These are phyloP conservation scores for Mycena maculata DNA, from an alignment of 768 basidiomycete species.

Conservation along the genomic window DNA sequence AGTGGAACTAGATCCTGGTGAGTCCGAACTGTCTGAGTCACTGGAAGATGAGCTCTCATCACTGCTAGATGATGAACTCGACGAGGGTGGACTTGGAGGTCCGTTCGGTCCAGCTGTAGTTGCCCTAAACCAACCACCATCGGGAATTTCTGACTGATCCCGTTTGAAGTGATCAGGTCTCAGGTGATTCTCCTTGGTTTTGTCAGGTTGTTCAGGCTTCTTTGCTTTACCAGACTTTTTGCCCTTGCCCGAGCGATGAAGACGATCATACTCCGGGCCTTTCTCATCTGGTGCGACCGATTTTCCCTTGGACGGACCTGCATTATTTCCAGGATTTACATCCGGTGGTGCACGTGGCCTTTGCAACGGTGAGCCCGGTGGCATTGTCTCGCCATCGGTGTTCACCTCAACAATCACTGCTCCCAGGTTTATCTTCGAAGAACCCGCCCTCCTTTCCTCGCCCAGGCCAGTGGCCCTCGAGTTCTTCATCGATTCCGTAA, in stretches of 20 bases:
- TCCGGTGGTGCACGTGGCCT: too few species aligned
- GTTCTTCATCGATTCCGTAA: constrained; percentile 1
- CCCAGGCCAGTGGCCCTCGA: neutral
- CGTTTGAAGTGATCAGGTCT: constrained; percentile 12
- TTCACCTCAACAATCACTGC: neutral
- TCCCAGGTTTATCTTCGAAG: neutral
- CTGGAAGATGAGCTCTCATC: neutral
- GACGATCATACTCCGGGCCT: neutral
- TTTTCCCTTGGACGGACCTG: too few species aligned
- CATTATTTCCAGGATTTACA: too few species aligned
- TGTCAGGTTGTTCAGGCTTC: neutral
- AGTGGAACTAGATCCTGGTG: neutral
- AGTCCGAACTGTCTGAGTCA: neutral
- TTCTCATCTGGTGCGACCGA: neutral
- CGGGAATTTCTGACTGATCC: too few species aligned
- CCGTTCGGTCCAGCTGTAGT: neutral
- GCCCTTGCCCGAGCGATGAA: neutral
- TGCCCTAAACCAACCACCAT: constrained; percentile 14
- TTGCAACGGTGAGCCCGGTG: too few species aligned
- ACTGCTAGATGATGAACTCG: neutral
- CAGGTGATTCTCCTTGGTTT: constrained; percentile 2
- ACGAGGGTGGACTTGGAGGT: neutral
- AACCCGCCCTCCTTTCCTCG: constrained; percentile 11
- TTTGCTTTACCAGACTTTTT: neutral
- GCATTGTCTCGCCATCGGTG: neutral